Evolutionary conservation across 768 basidiomycete species (phyloP).

Genomic region (Suillus bovinus): DNA sequence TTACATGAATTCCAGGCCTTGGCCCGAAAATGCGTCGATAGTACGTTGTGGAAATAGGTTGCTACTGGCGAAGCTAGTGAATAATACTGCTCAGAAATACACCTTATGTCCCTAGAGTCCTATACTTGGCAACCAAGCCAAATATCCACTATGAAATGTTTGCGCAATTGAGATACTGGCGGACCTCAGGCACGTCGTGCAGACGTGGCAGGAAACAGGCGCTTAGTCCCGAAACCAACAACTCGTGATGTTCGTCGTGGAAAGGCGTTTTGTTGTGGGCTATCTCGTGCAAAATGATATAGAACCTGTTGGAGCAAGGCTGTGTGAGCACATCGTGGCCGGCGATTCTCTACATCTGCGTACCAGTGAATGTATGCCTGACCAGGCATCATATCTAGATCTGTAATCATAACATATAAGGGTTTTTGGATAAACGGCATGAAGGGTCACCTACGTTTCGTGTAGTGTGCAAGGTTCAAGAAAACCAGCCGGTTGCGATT

Average conservation of each 20-base stretch:
- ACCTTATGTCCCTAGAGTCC: not conserved
- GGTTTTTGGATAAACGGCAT: not conserved
- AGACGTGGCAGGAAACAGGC: not conserved
- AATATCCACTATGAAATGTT: not conserved
- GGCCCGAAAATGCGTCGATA: no score
- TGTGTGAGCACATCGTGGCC: not conserved
- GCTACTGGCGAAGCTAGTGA: not conserved
- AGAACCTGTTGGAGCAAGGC: constrained; percentile 19
- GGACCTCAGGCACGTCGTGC: not conserved
- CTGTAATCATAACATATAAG: not conserved
- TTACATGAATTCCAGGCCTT: no score
- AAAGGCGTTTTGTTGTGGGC: constrained; percentile 25
- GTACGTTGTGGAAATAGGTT: no score
- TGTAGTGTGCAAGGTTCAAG: constrained; percentile 19
- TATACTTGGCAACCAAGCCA: not conserved
- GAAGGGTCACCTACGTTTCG: constrained; percentile 7
- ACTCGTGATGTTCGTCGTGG: constrained; percentile 29
- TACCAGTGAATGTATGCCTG: constrained; percentile 5
- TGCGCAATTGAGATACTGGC: not conserved
- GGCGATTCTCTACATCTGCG: not conserved
- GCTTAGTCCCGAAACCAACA: constrained; percentile 16
- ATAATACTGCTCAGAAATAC: not conserved
- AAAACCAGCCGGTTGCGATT: constrained; percentile 17
- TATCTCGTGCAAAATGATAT: constrained; percentile 29
- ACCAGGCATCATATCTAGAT: not conserved